Evolutionary conservation across 1,139 yeast genomes (phyloP).

Genomic region (Protomyces lactucae-debilis): DNA sequence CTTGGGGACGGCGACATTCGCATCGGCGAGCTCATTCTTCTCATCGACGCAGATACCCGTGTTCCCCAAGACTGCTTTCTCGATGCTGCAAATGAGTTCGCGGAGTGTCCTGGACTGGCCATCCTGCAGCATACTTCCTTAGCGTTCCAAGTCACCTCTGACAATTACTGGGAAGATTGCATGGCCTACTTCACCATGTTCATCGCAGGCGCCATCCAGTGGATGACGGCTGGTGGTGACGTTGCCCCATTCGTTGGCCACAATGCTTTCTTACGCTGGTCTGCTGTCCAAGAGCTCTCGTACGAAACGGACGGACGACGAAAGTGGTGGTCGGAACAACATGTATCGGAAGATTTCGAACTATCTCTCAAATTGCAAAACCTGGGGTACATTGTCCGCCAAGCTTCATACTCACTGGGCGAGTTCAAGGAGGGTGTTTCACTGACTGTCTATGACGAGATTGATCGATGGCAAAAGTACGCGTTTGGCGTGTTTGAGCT

Average conservation of each 20-base stretch:
- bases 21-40: conserved; percentile 31
- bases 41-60: conserved; percentile 32
- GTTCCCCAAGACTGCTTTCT: conserved; percentile 31
- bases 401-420: conserved; percentile 28
- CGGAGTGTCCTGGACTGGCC: conserved; percentile 31
- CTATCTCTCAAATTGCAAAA: conserved; percentile 31
- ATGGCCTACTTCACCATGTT: conserved; percentile 32
- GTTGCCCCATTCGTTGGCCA: conserved; percentile 29
- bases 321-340: conserved; percentile 31
- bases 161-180: conserved; percentile 31
- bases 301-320: conserved; percentile 29
- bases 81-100: conserved; percentile 32
- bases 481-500: conserved; percentile 31
- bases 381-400: conserved; percentile 28
- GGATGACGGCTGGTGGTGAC: conserved; percentile 31
- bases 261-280: conserved; percentile 24
- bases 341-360: conserved; percentile 32
- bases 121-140: conserved; percentile 31
- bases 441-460: conserved; percentile 31
- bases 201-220: conserved; percentile 31
- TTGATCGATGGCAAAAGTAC: conserved; percentile 32
- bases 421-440: conserved; percentile 32
- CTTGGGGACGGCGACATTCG: conserved; percentile 31
- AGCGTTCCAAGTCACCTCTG: conserved; percentile 30
- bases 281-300: conserved; percentile 30